These are phyloP conservation scores for Penicillium sclerotiorum DNA, from an alignment of 2,329 filamentous ascomycete genomes.

Conservation along the genomic window DNA sequence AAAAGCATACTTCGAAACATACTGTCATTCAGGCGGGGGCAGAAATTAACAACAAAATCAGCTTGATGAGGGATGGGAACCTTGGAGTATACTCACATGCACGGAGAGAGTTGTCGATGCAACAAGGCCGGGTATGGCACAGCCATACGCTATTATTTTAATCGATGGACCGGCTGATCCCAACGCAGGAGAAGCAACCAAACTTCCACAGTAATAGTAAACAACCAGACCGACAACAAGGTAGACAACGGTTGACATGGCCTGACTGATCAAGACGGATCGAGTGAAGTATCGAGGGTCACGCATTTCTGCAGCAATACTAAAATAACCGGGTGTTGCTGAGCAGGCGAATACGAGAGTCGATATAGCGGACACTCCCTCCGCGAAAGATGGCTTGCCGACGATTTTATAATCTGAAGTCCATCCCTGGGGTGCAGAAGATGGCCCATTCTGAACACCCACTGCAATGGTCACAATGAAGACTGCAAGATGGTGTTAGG, in stretches of 20 bases:
- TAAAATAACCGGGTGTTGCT: conserved; percentile 37
- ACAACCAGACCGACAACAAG: conserved; percentile 44
- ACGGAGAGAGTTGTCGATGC: conserved; percentile 21
- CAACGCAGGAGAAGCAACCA: conserved; percentile 51
- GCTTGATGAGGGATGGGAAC: background rate
- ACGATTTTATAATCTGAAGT: conserved; percentile 23
- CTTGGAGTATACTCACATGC: background rate
- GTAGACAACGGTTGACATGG: conserved; percentile 37
- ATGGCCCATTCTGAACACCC: conserved; percentile 17
- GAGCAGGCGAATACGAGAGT: conserved; percentile 34
- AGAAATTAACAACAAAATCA: background rate
- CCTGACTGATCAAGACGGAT: conserved; percentile 36
- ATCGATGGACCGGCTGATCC: conserved; percentile 45
- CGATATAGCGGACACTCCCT: conserved; percentile 32
- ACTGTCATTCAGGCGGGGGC: conserved; percentile 2
- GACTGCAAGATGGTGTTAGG: conserved; percentile 8
- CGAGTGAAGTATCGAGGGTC: conserved; percentile 35
- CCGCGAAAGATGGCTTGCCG: conserved; percentile 25
- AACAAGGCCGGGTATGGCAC: conserved; percentile 36
- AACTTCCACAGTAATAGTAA: conserved; percentile 51
- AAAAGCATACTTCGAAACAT: conserved; percentile 25
- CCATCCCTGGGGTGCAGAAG: conserved; percentile 14
- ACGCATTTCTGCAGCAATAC: conserved; percentile 44
- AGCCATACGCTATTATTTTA: conserved; percentile 51
- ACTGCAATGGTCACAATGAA: conserved; percentile 19